These are phyloP conservation scores for Barnettozyma californica DNA, from an alignment of 805 yeast genomes.

Conservation along the genomic window DNA sequence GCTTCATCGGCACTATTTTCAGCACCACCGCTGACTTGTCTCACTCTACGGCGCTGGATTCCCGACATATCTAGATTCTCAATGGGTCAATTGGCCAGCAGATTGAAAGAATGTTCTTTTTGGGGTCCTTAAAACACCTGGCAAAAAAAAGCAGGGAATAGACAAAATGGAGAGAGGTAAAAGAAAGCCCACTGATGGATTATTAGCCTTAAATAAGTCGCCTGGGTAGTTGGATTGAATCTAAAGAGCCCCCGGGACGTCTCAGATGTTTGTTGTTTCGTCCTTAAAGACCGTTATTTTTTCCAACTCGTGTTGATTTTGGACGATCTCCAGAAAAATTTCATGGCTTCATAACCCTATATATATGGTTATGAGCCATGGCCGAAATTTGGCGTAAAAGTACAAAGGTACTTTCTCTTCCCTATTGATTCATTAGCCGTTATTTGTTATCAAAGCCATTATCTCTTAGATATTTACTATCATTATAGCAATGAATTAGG, in stretches of 20 bases:
- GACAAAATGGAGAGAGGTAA: background rate
- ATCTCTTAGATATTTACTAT: constrained; percentile 13
- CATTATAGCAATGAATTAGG: constrained; percentile 6
- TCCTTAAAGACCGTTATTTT: background rate
- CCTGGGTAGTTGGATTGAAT: background rate
- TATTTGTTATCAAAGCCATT: constrained; percentile 1
- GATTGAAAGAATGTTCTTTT: background rate
- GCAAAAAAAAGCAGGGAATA: background rate
- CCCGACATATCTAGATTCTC: constrained; percentile 38
- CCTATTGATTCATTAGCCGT: too few relatives aligned
- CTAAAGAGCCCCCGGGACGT: background rate
- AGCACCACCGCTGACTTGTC: constrained; percentile 23
- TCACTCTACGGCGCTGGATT: constrained; percentile 74
- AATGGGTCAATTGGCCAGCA: background rate
- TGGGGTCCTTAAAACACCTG: background rate
- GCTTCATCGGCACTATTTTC: constrained; percentile 3
- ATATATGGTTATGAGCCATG: too few relatives aligned
- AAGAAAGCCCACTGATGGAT: background rate
- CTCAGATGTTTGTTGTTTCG: background rate
- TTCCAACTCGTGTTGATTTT: background rate
- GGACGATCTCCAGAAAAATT: background rate
- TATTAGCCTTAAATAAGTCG: background rate
- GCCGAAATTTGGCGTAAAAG: too few relatives aligned
- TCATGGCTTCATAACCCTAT: background rate
- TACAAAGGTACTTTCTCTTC: too few relatives aligned